Evolutionary conservation across 2,329 filamentous ascomycete species (phyloP), one percentile per base, ranked within the genome.

Genomic region (Trichoderma semiorbis): DNA sequence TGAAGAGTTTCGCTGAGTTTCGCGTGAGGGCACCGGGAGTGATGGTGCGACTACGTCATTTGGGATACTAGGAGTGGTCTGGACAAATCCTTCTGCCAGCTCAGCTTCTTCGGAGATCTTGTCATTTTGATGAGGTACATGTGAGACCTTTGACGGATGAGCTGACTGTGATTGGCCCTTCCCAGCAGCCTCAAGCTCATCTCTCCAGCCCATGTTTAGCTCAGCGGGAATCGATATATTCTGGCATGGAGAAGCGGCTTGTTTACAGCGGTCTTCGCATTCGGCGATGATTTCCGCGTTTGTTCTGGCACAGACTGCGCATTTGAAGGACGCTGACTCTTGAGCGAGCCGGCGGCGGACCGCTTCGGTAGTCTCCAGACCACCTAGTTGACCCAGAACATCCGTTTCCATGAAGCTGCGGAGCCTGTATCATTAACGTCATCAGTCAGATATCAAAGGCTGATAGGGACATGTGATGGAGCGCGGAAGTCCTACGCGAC

Each of bases 361-460:
- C 6, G 85, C 86, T 21, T 91, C 90, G 30, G 84, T 88, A 4
- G 91, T 91, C 75, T 98, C 95, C 77, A 98, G 85, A 0, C 96
- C 96, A 14, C 96, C 96, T 1, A 99, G 85, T 84, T 98, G 96
- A 1, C 96, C 96, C 76, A 89, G 90, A 10, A 93, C 90, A 76
- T 95, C 93, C 3, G 92, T 95, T 80, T 97, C 94, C 94, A 99
- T 98, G 81, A 98, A 98, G 76, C 89, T 92, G 69, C 96, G 85
- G 63, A 98, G 89, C 16, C 83, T 84, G 57, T 43, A 50, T 28
- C 32, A 50, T n/a, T 30, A 34, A 21, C n/a, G 28, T 7, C 32
- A 28, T 62, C 36, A 58, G 47, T 73, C 60, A 74, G 43, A 57
- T 34, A 28, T 12, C 18, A 67, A 39, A 30, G 18, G 43, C n/a